Evolutionary conservation across 2,329 filamentous ascomycete species (phyloP), one percentile per base, ranked within the genome.

Genomic region (Xylariaceae sp.): DNA sequence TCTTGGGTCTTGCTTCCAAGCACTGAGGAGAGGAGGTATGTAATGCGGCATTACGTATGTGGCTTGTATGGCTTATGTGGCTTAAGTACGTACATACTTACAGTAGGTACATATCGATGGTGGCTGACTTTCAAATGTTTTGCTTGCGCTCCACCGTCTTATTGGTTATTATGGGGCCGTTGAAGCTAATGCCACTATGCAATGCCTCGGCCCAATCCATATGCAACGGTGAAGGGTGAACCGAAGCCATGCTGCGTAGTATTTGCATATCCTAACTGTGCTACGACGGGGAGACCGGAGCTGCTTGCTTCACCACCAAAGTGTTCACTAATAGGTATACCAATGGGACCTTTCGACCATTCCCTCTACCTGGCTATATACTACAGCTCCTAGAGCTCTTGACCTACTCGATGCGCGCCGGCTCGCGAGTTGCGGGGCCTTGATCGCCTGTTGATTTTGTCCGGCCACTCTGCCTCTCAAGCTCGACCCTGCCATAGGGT

Each of bases 391-490:
- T 19, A 44, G 45, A 48, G 49, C 26, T 26, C 40, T 40, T 44
- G 43, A 14, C 21, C 23, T 40, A 21, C 47, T 52, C 59, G 61
- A 60, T 61, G 63, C 56, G 57, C 53, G 48, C 47, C 54, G 32
- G 37, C 53, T 61, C 52, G 56, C 60, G 48, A 62, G 46, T 65
- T 49, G 62, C 58, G 57, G 59, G 58, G 60, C 62, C 51, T 46
- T 59, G 48, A 61, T 51, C 46, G 54, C 54, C 52, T 56, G 51
- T 54, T 60, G 61, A 64, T 56, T 60, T 48, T 48, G 48, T 59
- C 44, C 57, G 49, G 55, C 59, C 61, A 55, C 55, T 62, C 61
- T 54, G 52, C 55, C 47, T 52, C 32, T 40, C 48, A 37, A 59
- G 20, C 50, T 54, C 32, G 40, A 44, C 40, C 37, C 20, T 37